Evolutionary conservation across 176 grass and related monocot species (phyloP).

Genomic region (Phoenix roebelenii): DNA sequence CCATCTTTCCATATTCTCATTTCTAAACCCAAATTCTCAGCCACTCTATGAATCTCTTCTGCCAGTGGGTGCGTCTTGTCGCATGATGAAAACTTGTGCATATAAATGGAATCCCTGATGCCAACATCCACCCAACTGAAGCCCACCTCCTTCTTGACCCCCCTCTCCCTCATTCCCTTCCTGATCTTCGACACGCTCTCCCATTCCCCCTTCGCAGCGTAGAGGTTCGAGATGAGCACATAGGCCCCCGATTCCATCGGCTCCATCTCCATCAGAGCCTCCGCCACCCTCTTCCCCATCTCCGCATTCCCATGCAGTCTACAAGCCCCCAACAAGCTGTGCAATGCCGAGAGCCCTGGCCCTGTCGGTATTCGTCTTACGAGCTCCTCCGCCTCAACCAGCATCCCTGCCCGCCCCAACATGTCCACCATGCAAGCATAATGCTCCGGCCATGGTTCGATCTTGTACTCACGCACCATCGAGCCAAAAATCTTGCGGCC

Average conservation of each 20-base stretch:
- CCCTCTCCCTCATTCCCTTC: slow-evolving; percentile 53
- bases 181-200: slow-evolving; percentile 48
- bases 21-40: slow-evolving; percentile 41
- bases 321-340: slow-evolving; percentile 72
- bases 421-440: slow-evolving; percentile 75
- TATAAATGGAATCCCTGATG: slow-evolving; percentile 11
- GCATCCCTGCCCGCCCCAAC: slow-evolving; percentile 54
- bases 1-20: slow-evolving; percentile 37
- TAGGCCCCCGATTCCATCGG: slow-evolving; percentile 53
- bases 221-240: slow-evolving; percentile 78
- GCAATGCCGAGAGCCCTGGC: slow-evolving; percentile 54
- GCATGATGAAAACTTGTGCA: slow-evolving; percentile 73
- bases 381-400: slow-evolving; percentile 65
- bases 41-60: slow-evolving; percentile 56
- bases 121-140: slow-evolving; percentile 86
- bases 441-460: slow-evolving; percentile 73
- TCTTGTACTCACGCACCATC: slow-evolving; percentile 26
- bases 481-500: slow-evolving; percentile 49
- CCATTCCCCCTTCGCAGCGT: slow-evolving; percentile 67
- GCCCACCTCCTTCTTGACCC: slow-evolving; percentile 67
- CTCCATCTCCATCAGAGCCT: slow-evolving; percentile 31
- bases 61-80: slow-evolving; percentile 48
- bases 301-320: slow-evolving; percentile 48
- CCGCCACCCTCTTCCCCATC: slow-evolving; percentile 43
- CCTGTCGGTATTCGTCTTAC: slow-evolving; percentile 30